Evolutionary conservation across 306 rosid species (phyloP).

Genomic region (Citrullus mucosospermus): DNA sequence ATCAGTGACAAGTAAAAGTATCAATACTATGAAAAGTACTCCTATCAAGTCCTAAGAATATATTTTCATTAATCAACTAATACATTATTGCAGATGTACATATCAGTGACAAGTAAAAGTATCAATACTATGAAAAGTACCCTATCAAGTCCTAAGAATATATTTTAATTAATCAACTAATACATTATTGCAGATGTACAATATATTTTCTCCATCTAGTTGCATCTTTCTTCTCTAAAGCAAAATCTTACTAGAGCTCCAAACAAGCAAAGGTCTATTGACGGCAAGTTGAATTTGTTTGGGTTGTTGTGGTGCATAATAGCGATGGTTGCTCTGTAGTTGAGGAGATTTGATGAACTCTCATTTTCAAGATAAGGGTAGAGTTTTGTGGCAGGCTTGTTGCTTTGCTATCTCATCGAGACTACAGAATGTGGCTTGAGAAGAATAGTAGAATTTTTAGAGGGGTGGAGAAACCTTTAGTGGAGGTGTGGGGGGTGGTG

Average conservation of each 20-base stretch:
- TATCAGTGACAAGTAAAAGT: neutral
- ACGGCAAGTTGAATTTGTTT: neutral
- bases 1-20: neutral
- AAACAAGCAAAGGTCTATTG: neutral
- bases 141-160: neutral
- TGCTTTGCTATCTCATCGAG: neutral
- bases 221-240: neutral
- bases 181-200: neutral
- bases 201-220: neutral
- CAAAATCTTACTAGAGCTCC: neutral
- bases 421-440: neutral
- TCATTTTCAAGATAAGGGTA: neutral
- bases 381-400: neutral
- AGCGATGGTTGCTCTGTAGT: neutral
- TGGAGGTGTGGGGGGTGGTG: neutral
- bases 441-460: neutral
- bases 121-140: neutral
- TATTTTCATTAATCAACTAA: neutral
- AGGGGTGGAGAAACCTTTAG: neutral
- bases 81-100: neutral
- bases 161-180: neutral
- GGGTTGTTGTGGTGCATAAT: neutral
- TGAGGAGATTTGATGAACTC: neutral
- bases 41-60: neutral
- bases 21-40: neutral